Conservation (phyloP, 2,329 filamentous ascomycete genomes). For the Xenoacremonium recifei region DNA sequence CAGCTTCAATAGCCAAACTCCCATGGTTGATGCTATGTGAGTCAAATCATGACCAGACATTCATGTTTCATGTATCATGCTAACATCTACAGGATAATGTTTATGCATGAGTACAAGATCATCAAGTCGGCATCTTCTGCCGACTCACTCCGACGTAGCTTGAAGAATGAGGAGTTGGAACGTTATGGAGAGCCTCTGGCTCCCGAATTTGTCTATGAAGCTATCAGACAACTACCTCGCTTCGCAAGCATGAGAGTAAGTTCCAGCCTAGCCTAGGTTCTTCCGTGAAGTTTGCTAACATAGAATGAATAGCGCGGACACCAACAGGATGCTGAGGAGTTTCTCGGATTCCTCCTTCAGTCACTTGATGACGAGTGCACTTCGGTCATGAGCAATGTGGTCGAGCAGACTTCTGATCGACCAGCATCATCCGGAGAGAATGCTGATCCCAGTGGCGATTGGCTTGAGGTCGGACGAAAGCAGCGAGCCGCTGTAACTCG, state of each 20-base stretch:
- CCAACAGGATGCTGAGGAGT: constrained; percentile 97
- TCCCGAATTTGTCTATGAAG: constrained; percentile 93
- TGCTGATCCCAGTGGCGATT: constrained; percentile 49
- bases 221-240: constrained; percentile 79
- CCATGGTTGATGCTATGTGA: constrained; percentile 89
- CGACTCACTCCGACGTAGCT: constrained; percentile 68
- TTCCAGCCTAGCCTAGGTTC: constrained; percentile 11
- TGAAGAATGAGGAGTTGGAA: constrained; percentile 83
- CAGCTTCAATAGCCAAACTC: constrained; percentile 94
- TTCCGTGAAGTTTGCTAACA: constrained; percentile 4
- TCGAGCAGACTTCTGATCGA: constrained; percentile 27
- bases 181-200: constrained; percentile 89
- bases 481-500: constrained; percentile 85
- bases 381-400: constrained; percentile 58
- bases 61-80: background rate
- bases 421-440: constrained; percentile 27
- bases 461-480: constrained; percentile 92
- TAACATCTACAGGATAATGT: constrained; percentile 70
- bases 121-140: constrained; percentile 75
- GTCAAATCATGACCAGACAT: constrained; percentile 31
- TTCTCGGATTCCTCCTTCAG: constrained; percentile 88
- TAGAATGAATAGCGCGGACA: constrained; percentile 68
- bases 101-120: constrained; percentile 86
- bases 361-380: constrained; percentile 91
- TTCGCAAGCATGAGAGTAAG: constrained; percentile 90